These are phyloP conservation scores for Epichloe coenophiala DNA, from an alignment of 2,329 filamentous ascomycete genomes.

Conservation along the genomic window DNA sequence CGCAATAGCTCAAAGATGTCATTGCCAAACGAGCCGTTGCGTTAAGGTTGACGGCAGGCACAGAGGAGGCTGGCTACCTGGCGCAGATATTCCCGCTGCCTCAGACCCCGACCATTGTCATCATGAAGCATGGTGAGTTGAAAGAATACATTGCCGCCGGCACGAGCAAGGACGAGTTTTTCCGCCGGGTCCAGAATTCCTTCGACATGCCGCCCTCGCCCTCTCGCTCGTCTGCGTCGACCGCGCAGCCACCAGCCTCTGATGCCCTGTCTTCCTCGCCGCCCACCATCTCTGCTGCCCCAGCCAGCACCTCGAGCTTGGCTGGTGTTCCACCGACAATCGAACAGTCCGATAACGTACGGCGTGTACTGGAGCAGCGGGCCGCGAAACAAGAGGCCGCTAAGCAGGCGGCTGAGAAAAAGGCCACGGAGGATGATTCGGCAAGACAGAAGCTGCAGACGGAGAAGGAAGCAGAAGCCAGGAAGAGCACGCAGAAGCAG, in stretches of 20 bases:
- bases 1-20: constrained; percentile 35
- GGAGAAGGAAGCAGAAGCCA: constrained; percentile 25
- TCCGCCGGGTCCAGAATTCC: constrained; percentile 26
- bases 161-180: constrained; percentile 51
- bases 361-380: constrained; percentile 35
- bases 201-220: constrained; percentile 16
- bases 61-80: constrained; percentile 69
- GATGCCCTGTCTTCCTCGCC: background rate
- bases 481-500: constrained; percentile 27
- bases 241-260: constrained; percentile 4
- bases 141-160: constrained; percentile 62
- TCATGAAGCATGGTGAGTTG: constrained; percentile 68
- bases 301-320: constrained; percentile 8
- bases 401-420: constrained; percentile 30
- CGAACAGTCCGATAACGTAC: constrained; percentile 20
- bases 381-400: constrained; percentile 29
- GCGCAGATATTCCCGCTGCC: constrained; percentile 72
- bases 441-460: constrained; percentile 34
- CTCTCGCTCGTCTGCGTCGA: constrained; percentile 5
- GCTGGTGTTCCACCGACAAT: constrained; percentile 11
- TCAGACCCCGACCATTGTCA: constrained; percentile 62
- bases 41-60: constrained; percentile 57
- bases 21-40: constrained; percentile 52
- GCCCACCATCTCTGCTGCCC: background rate
- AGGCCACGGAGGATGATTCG: constrained; percentile 36